Evolutionary conservation across 371 early-diverging fungal species (phyloP), one percentile per base, ranked within the genome.

Genomic region (Rhizopus delemar): DNA sequence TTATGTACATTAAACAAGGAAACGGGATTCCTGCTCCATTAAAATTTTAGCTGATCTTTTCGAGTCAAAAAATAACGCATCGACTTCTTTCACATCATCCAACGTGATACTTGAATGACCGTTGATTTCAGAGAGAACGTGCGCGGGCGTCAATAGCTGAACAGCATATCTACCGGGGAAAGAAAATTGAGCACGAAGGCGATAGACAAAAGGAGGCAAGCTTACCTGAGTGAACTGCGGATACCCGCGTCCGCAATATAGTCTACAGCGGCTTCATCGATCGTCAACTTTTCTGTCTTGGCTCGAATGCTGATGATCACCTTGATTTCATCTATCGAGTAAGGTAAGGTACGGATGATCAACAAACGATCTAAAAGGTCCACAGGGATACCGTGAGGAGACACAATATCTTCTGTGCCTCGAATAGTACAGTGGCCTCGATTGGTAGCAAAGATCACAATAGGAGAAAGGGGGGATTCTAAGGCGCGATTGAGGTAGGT

Each of bases 361-460:
- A 99, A 81, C 57, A 97, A 83, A 51, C 99, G 91, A 66, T 99
- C 99, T 38, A 99, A 80, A 51, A 99, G 83, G 77, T 99, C 99
- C 36, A 91, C 87, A 8, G 99, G 99, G 53, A 99, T 93, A 62
- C 99, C 99, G 72, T 97, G 98, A 13, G 95, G 95, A 4, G 95
- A 84, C 41, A 82, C 75, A 61, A 94, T 83, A 70, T 94, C 95
- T 46, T 96, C 95, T 28, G 95, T 93, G 33, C 98, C 97, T 48
- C 94, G 81, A 64, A 98, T 94, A 29, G 93, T 86, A 77, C 94
- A 95, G 84, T 94, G 90, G 56, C 99, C 98, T 57, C 98, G 89
- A 78, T 97, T 98, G 41, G 97, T 97, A 7, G 98, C 97, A 67
- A 99, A 89, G 46, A 99, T 90, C 11, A 99, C 96, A 63, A 99